These are phyloP conservation scores for Eustoma russellianum DNA, from an alignment of 257 asterid species.

Conservation along the genomic window DNA sequence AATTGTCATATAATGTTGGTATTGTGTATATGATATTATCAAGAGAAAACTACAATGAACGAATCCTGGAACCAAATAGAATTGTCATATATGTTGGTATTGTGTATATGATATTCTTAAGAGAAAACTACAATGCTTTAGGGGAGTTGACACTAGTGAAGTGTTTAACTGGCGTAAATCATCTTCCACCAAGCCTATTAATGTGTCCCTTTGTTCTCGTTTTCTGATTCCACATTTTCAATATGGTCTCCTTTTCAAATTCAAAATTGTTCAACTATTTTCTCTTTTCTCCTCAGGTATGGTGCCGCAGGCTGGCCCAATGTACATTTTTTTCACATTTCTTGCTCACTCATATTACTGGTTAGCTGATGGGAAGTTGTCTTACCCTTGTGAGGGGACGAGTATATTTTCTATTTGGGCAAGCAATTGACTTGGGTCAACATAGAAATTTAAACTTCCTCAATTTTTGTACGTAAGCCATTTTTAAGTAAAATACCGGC, in stretches of 20 bases:
- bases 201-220: neutral
- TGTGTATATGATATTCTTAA: too few relatives aligned
- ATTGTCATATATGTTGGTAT: too few relatives aligned
- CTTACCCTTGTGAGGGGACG: conserved; percentile 1
- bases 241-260: neutral
- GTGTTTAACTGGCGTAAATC: neutral
- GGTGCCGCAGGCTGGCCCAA: conserved; percentile 4
- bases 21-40: too few relatives aligned
- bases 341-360: neutral
- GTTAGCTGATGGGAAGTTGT: conserved; percentile 2
- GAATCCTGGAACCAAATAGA: too few relatives aligned
- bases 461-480: conserved; percentile 2
- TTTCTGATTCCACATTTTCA: neutral
- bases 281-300: neutral
- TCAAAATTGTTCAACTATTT: neutral
- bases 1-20: too few relatives aligned
- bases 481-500: conserved; percentile 6
- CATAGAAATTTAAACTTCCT: neutral
- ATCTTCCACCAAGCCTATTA: neutral
- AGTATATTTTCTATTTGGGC: neutral
- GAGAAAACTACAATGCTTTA: neutral
- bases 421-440: conserved; percentile 6
- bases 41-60: too few relatives aligned
- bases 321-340: conserved; percentile 19
- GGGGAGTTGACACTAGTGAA: neutral